Conservation (phyloP, 352 stramenopile species). For the Phytophthora citrophthora region DNA sequence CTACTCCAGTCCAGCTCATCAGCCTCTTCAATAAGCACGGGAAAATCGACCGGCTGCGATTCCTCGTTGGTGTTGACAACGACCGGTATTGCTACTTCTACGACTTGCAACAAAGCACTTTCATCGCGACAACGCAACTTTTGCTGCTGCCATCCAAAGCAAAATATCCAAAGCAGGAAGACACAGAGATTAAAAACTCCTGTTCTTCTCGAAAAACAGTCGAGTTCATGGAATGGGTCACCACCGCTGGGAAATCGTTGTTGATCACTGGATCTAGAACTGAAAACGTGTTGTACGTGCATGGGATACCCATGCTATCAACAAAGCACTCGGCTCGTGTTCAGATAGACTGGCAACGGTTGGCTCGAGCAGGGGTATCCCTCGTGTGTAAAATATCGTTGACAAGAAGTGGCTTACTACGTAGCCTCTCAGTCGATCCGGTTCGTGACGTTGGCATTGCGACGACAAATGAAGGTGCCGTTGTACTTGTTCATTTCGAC, state of each 20-base stretch:
- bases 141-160: slow-evolving; percentile 22
- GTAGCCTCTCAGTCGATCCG: slow-evolving; percentile 53
- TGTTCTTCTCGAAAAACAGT: slow-evolving; percentile 14
- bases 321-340: slow-evolving; percentile 31
- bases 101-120: slow-evolving; percentile 30
- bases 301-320: slow-evolving; percentile 49
- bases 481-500: slow-evolving; percentile 43
- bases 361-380: slow-evolving; percentile 45
- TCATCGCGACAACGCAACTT: slow-evolving; percentile 48
- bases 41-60: slow-evolving; percentile 15
- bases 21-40: slow-evolving; percentile 23
- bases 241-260: slow-evolving; percentile 28
- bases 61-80: slow-evolving; percentile 44
- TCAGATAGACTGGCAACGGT: slow-evolving; percentile 49
- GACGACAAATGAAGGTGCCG: slow-evolving; percentile 34
- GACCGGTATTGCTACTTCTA: slow-evolving; percentile 55
- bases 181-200: not conserved
- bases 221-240: slow-evolving; percentile 36
- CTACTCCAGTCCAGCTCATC: slow-evolving; percentile 28
- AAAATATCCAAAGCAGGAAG: not conserved
- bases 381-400: slow-evolving; percentile 39
- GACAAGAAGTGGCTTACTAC: slow-evolving; percentile 21
- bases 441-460: slow-evolving; percentile 43
- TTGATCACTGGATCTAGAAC: slow-evolving; percentile 37
- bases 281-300: slow-evolving; percentile 41